These are phyloP conservation scores for Starmerella ratchasimensis DNA, from an alignment of 805 yeast species.

Conservation along the genomic window DNA sequence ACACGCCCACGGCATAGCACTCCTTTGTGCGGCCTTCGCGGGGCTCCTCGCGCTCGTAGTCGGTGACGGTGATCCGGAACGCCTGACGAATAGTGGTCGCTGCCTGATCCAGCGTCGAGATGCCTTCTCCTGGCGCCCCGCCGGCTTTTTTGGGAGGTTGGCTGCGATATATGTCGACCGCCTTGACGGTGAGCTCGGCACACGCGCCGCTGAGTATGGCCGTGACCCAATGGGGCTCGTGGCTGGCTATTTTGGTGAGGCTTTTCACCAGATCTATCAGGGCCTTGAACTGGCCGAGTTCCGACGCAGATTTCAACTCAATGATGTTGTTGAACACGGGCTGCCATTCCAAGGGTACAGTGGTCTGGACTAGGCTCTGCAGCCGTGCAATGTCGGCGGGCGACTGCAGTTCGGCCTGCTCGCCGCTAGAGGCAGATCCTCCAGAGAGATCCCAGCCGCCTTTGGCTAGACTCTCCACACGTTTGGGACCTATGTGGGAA, in stretches of 20 bases:
- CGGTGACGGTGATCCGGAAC: constrained; percentile 14
- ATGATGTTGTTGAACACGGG: background rate
- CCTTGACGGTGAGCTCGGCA: background rate
- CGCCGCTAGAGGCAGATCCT: no score
- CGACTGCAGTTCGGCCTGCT: no score
- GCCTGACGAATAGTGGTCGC: constrained; percentile 10
- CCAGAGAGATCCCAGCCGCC: no score
- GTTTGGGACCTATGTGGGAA: no score
- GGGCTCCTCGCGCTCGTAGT: constrained; percentile 11
- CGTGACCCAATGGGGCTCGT: constrained; percentile 3
- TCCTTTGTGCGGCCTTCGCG: constrained; percentile 12
- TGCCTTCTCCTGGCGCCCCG: background rate
- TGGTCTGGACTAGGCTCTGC: no score
- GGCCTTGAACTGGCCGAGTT: background rate
- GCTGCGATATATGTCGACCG: background rate
- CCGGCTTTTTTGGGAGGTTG: background rate
- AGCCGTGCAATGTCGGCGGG: no score
- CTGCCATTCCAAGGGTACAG: no score
- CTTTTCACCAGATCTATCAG: background rate
- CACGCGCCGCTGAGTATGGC: background rate
- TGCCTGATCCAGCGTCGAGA: constrained; percentile 4
- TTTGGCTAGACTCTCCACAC: no score
- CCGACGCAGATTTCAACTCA: background rate
- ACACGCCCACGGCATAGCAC: constrained; percentile 13
- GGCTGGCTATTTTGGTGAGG: constrained; percentile 6